Percentiles rank a stretch among this genome's conserved stretches.
Evolutionary conservation across 2,329 filamentous ascomycete genomes (phyloP).

Genomic region (Zymoseptoria crescenta): DNA sequence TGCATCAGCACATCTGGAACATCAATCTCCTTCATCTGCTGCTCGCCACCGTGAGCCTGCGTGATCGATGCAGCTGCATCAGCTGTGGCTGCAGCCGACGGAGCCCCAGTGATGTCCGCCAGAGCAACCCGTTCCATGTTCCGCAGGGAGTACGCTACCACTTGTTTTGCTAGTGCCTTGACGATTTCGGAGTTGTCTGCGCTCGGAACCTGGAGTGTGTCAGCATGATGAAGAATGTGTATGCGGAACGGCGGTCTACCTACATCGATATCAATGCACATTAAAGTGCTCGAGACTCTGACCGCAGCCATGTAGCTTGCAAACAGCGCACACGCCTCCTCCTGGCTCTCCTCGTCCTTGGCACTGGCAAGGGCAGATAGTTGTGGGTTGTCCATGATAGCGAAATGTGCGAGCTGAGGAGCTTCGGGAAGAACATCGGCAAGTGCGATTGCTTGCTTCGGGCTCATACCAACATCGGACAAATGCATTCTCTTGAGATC

Average conservation of each 20-base stretch:
- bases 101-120: conserved; percentile 45
- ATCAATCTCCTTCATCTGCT: conserved; percentile 49
- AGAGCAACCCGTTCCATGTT: conserved; percentile 79
- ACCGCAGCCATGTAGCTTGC: conserved; percentile 84
- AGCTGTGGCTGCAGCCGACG: conserved; percentile 30
- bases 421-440: conserved; percentile 86
- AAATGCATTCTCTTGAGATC: conserved; percentile 79
- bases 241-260: conserved; percentile 11
- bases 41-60: conserved; percentile 38
- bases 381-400: conserved; percentile 71
- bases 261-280: conserved; percentile 83
- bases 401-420: conserved; percentile 73
- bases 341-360: conserved; percentile 69
- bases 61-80: conserved; percentile 38
- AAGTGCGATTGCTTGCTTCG: conserved; percentile 83
- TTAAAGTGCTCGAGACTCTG: conserved; percentile 70
- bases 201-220: conserved; percentile 49
- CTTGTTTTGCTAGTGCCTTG: conserved; percentile 83
- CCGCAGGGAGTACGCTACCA: conserved; percentile 86
- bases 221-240: background rate
- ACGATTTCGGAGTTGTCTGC: conserved; percentile 80
- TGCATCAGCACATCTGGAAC: conserved; percentile 80
- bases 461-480: conserved; percentile 70
- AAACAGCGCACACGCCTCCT: conserved; percentile 90
- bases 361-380: conserved; percentile 65